Percentiles rank a stretch among this genome's conserved stretches.
Evolutionary conservation across 352 stramenopile species (phyloP).

Genomic region (Ophiocytium majus): DNA sequence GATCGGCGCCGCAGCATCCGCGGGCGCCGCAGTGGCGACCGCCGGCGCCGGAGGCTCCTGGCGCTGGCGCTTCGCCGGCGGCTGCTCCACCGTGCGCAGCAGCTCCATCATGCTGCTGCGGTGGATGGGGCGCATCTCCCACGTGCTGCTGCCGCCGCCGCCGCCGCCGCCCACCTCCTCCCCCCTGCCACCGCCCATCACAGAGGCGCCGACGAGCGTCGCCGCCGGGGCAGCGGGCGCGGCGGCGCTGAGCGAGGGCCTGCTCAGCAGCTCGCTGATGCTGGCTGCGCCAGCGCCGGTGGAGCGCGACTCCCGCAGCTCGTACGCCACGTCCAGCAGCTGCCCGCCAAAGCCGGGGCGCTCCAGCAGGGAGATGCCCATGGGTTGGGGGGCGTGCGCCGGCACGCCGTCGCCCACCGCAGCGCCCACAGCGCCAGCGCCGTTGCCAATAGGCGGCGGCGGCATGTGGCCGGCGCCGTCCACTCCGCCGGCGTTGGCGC

Average conservation of each 20-base stretch:
- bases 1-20: background rate
- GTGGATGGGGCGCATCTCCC: background rate
- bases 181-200: too few species aligned
- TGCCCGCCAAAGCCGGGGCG: background rate
- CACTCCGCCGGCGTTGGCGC: background rate
- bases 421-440: background rate
- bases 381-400: too few species aligned
- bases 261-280: background rate
- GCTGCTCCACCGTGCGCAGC: background rate
- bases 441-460: too few species aligned
- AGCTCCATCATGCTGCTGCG: constrained; percentile 16
- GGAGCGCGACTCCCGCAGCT: background rate
- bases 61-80: background rate
- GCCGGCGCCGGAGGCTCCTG: background rate
- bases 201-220: background rate
- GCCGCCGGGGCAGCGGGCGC: too few species aligned
- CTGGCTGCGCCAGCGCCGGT: too few species aligned
- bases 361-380: background rate
- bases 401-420: too few species aligned
- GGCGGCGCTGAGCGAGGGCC: too few species aligned
- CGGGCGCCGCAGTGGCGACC: background rate
- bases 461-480: too few species aligned
- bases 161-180: too few species aligned
- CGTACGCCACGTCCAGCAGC: constrained; percentile 14
- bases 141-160: background rate